Evolutionary conservation across 495 filamentous ascomycete species (phyloP), one percentile per base, ranked within the genome.

Genomic region (Lineolata rhizophorae): DNA sequence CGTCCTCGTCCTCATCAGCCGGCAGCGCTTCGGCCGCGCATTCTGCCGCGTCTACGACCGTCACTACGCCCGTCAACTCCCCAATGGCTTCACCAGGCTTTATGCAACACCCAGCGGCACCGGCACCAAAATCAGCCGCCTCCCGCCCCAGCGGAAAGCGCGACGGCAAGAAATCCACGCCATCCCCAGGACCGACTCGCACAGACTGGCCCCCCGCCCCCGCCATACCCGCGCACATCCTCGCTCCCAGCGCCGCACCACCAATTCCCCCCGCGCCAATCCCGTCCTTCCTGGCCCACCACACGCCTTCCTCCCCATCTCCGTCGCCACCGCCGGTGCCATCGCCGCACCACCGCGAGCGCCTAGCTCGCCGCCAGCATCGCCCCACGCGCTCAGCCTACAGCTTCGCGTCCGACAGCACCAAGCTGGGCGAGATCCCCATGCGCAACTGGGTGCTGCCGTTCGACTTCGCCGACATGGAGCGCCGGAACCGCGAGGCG

Each of bases 361-460:
- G 10, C 8, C 28, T 16, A 9, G 17, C 8, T 6, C 10, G 45
- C 16, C 22, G 42, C 9, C 27, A 31, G 20, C 38, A 48, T 31
- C 43, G 46, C 22, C 20, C 29, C 3, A 49, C 41, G 13, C 42
- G 40, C 10, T 44, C 46, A 12, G 37, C 34, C 20, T 52, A 49
- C 35, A 50, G 52, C 3, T 47, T 55, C 27, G 45, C 50, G 5
- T 47, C 48, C 12, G 47, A 49, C 27, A 49, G 50, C 37, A 56
- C 53, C 5, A 53, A 56, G 36, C 39, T 56, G 11, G 53, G 53
- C 20, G 53, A 56, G 38, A 53, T 56, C 11, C 53, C 53, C 3
- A 29, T 51, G 35, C 42, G 48, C n/a, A 48, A 49, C 13, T 56
- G 53, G 53, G 31, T 39, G 0, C 31, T 24, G 35, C 50, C 52